Evolutionary conservation across 495 filamentous ascomycete species (phyloP).

Genomic region (Beverwykella pulmonaria): DNA sequence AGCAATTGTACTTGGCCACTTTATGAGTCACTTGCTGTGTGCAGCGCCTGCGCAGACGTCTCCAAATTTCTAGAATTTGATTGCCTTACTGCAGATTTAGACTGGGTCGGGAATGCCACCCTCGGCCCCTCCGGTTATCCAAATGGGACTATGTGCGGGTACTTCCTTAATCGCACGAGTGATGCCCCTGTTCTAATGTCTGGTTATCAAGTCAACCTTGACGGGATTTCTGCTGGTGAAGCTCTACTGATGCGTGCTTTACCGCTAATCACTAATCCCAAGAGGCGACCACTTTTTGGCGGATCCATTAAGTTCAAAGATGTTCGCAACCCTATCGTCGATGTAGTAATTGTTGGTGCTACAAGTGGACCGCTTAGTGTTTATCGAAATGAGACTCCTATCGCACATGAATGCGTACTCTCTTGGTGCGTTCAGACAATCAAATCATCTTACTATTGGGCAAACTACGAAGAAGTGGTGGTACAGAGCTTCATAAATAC

Average conservation of each 20-base stretch:
- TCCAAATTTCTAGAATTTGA: conserved; percentile 3
- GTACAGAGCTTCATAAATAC: conserved; percentile 1
- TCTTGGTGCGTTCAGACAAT: conserved; percentile 30
- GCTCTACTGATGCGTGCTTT: conserved; percentile 12
- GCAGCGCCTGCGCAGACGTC: conserved; percentile 14
- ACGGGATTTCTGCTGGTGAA: neutral
- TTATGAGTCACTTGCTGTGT: conserved; percentile 20
- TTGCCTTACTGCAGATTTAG: neutral
- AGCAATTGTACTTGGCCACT: conserved; percentile 24
- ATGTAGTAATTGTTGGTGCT: conserved; percentile 14
- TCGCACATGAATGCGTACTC: conserved; percentile 30
- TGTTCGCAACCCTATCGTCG: conserved; percentile 22
- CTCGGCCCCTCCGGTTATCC: neutral
- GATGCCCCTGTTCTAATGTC: conserved; percentile 27
- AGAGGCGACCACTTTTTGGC: conserved; percentile 2
- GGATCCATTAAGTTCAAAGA: conserved; percentile 29
- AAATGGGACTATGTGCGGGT: conserved; percentile 16
- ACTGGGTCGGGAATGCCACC: neutral
- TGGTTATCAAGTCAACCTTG: conserved; percentile 14
- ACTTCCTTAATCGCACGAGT: conserved; percentile 15
- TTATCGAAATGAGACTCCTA: conserved; percentile 10
- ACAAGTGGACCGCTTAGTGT: conserved; percentile 13
- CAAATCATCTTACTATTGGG: neutral
- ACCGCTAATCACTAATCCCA: conserved; percentile 14
- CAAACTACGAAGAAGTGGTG: conserved; percentile 12